Base-by-base conservation (phyloP, 176 grass and related monocot species). In the Oryza glumipatula region DNA sequence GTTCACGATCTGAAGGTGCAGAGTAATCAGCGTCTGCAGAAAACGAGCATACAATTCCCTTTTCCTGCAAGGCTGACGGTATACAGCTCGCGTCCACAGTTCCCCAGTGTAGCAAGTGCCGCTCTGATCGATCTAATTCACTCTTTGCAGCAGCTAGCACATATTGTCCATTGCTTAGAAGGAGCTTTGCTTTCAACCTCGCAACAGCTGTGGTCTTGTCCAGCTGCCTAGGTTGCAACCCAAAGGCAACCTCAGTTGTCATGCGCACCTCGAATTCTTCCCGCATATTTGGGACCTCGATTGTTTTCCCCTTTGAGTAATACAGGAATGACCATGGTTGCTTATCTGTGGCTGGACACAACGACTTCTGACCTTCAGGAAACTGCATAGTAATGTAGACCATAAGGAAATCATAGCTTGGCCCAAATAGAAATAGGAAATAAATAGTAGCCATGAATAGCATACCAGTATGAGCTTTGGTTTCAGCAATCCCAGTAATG, bases 391-490 rank as follows among this genome's bases (percentile, higher is more conserved):
- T 46, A 73, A 21, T 77, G 41, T 33, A 77, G 73, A 75, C 11
- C 7, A 3, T 60, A 68, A 67, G 15, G 7, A 48, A 76, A 73
- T 17, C 52, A 77, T 63, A 36, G 1, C 28, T 30, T 30, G 11
- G 43, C 75, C 45, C n/a, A 58, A 47, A 51, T 9, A 82, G 63
- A 39, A 12, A 6, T 39, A 52, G 16, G 19, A 76, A 89, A 33
- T 49, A 78, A 38, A 13, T 7, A 63, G 56, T n/a, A 63, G 19
- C 58, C 9, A 11, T 63, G 58, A 16, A 39, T 70, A 41, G 4
- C 73, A 16, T 89, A 98, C 96, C 91, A 98, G 78, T 49, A 98
- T 73, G 2, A 90, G 83, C 80, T 98, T 98, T 46, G 93, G 91
- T 70, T 77, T 86, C 56, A 98, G 85, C 81, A 82, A 36, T 87